Conservation (phyloP, 2,329 filamentous ascomycete genomes). For the Lecanicillium sp. region DNA sequence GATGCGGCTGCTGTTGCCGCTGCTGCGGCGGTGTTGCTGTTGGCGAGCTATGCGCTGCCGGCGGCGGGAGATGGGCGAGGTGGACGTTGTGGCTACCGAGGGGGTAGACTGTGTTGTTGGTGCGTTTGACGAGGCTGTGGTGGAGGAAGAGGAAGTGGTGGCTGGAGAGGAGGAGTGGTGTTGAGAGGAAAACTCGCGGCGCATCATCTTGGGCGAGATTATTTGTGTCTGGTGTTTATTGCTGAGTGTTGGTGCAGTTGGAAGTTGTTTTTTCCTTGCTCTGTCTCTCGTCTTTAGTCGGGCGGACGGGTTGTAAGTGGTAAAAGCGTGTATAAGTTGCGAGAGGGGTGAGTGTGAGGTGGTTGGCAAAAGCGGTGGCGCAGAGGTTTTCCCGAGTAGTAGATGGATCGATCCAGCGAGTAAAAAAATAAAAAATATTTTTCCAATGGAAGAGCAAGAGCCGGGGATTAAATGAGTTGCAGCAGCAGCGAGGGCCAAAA, state of each 20-base stretch:
- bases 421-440: background rate
- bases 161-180: slow-evolving; percentile 5
- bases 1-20: slow-evolving; percentile 1
- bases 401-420: background rate
- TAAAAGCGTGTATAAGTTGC: too few relatives aligned
- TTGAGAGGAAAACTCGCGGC: slow-evolving; percentile 8
- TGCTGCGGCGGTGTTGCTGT: slow-evolving; percentile 1
- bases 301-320: background rate
- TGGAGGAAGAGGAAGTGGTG: slow-evolving; percentile 12
- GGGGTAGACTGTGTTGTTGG: slow-evolving; percentile 12
- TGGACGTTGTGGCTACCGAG: slow-evolving; percentile 27
- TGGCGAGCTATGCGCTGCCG: slow-evolving; percentile 5
- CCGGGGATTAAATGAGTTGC: background rate
- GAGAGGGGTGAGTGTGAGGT: too few relatives aligned
- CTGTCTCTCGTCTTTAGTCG: background rate
- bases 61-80: slow-evolving; percentile 12
- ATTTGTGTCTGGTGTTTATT: background rate
- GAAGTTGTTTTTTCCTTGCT: background rate
- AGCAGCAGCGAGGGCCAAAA: too few relatives aligned
- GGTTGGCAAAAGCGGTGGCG: background rate
- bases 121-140: slow-evolving; percentile 7
- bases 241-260: background rate
- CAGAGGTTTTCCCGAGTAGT: background rate
- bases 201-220: slow-evolving; percentile 5
- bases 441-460: background rate